phyloP scores from a whole-genome alignment of 2,329 filamentous ascomycete species.

The Purpureocillium lavendulum region DNA sequence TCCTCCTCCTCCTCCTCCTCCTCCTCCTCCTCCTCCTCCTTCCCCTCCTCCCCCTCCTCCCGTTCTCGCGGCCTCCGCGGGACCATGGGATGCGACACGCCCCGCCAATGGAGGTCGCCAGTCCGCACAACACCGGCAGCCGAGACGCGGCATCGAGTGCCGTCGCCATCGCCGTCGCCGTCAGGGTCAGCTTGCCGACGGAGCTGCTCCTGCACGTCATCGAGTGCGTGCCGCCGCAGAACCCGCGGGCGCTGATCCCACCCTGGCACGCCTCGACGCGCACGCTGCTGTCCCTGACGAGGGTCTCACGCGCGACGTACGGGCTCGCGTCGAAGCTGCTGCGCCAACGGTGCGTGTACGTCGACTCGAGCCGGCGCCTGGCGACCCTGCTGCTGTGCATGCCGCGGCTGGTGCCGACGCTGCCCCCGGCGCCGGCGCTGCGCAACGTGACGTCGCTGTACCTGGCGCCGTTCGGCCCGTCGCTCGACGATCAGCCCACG shows the following conservation, averaged over 20 bases:
- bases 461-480: conserved; percentile 26
- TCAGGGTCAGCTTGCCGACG: conserved; percentile 18
- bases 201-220: conserved; percentile 27
- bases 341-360: conserved; percentile 34
- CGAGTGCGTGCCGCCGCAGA: conserved; percentile 24
- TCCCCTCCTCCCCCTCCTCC: too few species aligned
- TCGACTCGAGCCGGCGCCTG: conserved; percentile 30
- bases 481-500: conserved; percentile 29
- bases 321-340: conserved; percentile 30
- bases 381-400: conserved; percentile 24
- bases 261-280: conserved; percentile 30
- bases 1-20: too few species aligned
- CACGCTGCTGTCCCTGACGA: conserved; percentile 34
- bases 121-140: too few species aligned
- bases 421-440: conserved; percentile 19
- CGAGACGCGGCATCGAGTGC: neutral
- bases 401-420: conserved; percentile 18
- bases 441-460: conserved; percentile 31
- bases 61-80: too few species aligned
- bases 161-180: too few species aligned
- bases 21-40: too few species aligned
- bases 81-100: too few species aligned
- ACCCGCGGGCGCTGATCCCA: conserved; percentile 21
- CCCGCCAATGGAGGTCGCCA: too few species aligned
- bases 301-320: conserved; percentile 33